Conservation (phyloP, 139 green algal genomes). For the Closterium sp. region DNA sequence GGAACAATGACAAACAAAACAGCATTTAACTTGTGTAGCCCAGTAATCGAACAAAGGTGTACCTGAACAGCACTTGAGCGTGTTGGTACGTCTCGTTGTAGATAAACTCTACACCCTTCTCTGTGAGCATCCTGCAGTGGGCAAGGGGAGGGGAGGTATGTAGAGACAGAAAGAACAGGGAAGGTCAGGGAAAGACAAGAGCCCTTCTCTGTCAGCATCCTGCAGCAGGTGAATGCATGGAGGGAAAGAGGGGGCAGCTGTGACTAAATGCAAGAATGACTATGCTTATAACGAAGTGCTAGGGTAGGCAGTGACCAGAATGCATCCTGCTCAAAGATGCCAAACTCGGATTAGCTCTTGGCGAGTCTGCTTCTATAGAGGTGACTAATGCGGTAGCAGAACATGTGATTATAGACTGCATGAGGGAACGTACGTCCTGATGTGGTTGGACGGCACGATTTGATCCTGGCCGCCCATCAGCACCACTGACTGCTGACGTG, state of each 20-base stretch:
- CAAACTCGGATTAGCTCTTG: too few species aligned
- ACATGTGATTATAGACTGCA: not conserved
- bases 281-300: too few species aligned
- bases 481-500: constrained; percentile 3
- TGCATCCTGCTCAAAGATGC: too few species aligned
- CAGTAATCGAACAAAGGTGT: too few species aligned
- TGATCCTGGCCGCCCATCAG: constrained; percentile 17
- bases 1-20: too few species aligned
- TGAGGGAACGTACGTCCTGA: constrained; percentile 16
- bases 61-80: constrained; percentile 26
- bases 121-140: not conserved
- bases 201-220: not conserved
- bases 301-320: too few species aligned
- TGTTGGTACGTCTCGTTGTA: constrained; percentile 33
- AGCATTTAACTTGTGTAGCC: too few species aligned
- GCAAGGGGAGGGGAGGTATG: not conserved
- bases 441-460: constrained; percentile 35
- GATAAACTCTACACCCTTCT: constrained; percentile 19
- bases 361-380: too few species aligned
- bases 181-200: too few species aligned
- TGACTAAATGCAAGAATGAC: too few species aligned
- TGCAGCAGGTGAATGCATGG: not conserved
- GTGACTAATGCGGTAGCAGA: too few species aligned
- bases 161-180: not conserved
- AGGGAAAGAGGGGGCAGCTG: too few species aligned